Base-by-base conservation (phyloP, 768 basidiomycete genomes). In the Naematelia aurantialba region DNA sequence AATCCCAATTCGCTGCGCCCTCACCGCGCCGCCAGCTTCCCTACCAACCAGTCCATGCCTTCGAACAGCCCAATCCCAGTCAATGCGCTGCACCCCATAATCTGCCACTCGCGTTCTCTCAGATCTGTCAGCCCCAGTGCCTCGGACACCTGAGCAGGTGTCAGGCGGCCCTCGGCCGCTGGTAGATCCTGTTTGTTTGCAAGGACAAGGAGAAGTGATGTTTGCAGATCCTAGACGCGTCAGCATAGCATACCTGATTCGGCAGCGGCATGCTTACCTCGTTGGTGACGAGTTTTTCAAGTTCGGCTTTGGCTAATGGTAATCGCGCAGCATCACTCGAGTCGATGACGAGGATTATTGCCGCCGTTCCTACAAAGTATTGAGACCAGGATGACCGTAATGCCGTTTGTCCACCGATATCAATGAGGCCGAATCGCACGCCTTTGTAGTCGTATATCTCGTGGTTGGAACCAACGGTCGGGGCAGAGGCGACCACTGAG, bases 361-460 rank as follows among this genome's bases (percentile, higher is more conserved):
- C 76, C 22, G 67, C 66, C 11, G 75, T 74, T 4, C 73, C 65
- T 17, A 42, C 29, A 45, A 75, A 78, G 57, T 78, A 78, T 56
- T 78, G 76, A 13, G 61, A 55, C 77, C 77, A 78, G 21, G 61
- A 62, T 4, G 62, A 59, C 17, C 77, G 56, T 13, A 77, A 55
- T 8, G 67, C 59, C 2, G 75, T 72, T 58, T 78, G 77, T n/a
- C 77, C 77, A 26, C 76, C 77, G 14, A 78, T 73, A 60, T 78
- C 77, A 47, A 75, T 72, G 19, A 78, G 51, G 1, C 70, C 73
- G 58, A 78, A 75, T 50, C 70, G 65, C 42, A 78, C 75, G 49
- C 76, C 76, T 59, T 77, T 76, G 61, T 77, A 76, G 47, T 77
- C 73, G 70, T 77, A 77, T 30, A 70, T 72, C 68, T 76, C 74